These are phyloP conservation scores for Lepidium didymum DNA, from an alignment of 345 rosid genomes.

Conservation along the genomic window DNA sequence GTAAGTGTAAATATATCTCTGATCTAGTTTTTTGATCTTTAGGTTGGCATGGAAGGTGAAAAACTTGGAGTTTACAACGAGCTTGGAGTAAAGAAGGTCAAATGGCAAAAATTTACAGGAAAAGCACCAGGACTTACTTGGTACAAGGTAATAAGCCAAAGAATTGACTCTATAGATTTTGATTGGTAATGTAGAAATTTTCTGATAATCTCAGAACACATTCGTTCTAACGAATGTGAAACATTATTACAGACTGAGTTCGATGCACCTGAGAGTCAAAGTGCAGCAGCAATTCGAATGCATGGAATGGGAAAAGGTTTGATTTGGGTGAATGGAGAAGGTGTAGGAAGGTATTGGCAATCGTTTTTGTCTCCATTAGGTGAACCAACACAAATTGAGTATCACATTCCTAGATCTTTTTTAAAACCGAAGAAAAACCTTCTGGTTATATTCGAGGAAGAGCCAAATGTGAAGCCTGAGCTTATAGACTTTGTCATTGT, in stretches of 20 bases:
- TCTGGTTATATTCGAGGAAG: slow-evolving; percentile 69
- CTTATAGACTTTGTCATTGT: slow-evolving; percentile 42
- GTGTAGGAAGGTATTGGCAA: slow-evolving; percentile 82
- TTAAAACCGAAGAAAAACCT: slow-evolving; percentile 56
- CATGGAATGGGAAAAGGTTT: slow-evolving; percentile 68
- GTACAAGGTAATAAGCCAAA: slow-evolving; percentile 56
- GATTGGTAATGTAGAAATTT: background rate
- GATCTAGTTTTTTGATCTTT: background rate
- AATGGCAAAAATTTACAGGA: slow-evolving; percentile 35
- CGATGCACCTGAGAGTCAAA: slow-evolving; percentile 57
- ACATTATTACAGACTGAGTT: slow-evolving; percentile 46
- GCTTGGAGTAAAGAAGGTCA: slow-evolving; percentile 38
- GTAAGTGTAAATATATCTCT: background rate
- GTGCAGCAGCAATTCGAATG: slow-evolving; percentile 53
- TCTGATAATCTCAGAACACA: background rate
- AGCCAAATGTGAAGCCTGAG: slow-evolving; percentile 47
- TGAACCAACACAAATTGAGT: slow-evolving; percentile 65
- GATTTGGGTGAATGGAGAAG: slow-evolving; percentile 81
- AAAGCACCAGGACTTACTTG: slow-evolving; percentile 46
- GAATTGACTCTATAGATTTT: background rate
- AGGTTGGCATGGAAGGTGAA: slow-evolving; percentile 71
- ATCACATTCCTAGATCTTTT: slow-evolving; percentile 80
- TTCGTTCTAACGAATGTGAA: background rate
- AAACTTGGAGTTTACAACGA: slow-evolving; percentile 30
- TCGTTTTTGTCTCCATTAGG: slow-evolving; percentile 61